These are phyloP conservation scores for Papiliotrema laurentii DNA, from an alignment of 1,284 basidiomycete genomes.

Conservation along the genomic window DNA sequence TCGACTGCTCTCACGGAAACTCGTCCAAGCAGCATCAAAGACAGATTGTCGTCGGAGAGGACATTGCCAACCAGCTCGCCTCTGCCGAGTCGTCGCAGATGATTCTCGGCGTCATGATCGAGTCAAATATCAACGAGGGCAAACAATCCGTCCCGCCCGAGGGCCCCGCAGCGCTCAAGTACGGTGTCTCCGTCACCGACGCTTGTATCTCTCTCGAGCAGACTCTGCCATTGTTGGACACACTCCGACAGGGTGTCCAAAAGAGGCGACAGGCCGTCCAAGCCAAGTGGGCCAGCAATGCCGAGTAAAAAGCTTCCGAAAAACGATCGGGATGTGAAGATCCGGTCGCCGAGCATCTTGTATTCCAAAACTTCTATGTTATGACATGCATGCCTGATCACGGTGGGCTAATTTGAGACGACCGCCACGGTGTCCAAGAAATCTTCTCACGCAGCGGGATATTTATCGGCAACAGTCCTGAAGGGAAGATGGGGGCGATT, in stretches of 20 bases:
- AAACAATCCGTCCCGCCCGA: conserved; percentile 73
- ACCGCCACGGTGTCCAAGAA: too few relatives aligned
- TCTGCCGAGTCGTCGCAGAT: conserved; percentile 62
- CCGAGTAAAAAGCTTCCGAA: too few relatives aligned
- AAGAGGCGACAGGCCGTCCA: conserved; percentile 57
- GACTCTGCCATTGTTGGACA: conserved; percentile 73
- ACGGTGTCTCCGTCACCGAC: conserved; percentile 60
- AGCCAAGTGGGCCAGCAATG: conserved; percentile 28
- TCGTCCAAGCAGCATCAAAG: conserved; percentile 58
- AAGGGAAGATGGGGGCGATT: too few relatives aligned
- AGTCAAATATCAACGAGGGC: conserved; percentile 82
- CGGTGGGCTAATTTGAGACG: too few relatives aligned
- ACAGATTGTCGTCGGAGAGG: conserved; percentile 54
- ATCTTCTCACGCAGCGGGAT: too few relatives aligned
- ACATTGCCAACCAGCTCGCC: conserved; percentile 62
- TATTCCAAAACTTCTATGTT: too few relatives aligned
- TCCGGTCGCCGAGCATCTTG: too few relatives aligned
- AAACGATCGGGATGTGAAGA: too few relatives aligned
- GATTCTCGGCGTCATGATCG: conserved; percentile 97
- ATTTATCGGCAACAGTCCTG: too few relatives aligned
- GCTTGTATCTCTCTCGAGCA: conserved; percentile 87
- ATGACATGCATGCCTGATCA: too few relatives aligned
- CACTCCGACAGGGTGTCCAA: conserved; percentile 72
- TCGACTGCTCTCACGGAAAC: conserved; percentile 85
- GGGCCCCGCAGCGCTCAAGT: conserved; percentile 71